Conservation (phyloP, 2,329 filamentous ascomycete genomes). For the Penicillium thymicola region DNA sequence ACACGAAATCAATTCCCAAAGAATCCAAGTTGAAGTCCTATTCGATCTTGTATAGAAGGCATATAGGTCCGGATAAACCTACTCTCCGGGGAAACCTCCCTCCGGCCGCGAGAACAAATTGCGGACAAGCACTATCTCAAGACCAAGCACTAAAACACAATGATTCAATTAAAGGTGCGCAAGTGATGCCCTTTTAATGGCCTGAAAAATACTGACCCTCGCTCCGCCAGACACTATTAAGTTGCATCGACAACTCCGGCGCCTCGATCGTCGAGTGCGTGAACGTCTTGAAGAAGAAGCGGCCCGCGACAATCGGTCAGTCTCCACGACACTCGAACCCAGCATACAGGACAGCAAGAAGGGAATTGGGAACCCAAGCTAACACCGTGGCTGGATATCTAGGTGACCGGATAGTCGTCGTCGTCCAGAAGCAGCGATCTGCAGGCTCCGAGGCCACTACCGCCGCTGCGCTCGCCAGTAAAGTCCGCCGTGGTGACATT, state of each 20-base stretch:
- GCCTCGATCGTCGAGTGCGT: slow-evolving; percentile 96
- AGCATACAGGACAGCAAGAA: neutral
- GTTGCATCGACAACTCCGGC: slow-evolving; percentile 99
- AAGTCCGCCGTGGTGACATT: slow-evolving; percentile 94
- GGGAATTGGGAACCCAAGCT: neutral
- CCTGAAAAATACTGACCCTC: neutral
- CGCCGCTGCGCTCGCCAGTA: slow-evolving; percentile 75
- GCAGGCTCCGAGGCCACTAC: slow-evolving; percentile 69
- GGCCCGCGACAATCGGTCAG: slow-evolving; percentile 78
- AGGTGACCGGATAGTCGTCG: slow-evolving; percentile 96
- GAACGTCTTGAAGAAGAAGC: slow-evolving; percentile 87
- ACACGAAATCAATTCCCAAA: neutral
- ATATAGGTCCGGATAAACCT: slow-evolving; percentile 14
- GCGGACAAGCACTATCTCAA: slow-evolving; percentile 16
- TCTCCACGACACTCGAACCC: neutral
- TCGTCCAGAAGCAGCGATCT: slow-evolving; percentile 91
- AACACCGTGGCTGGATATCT: slow-evolving; percentile 3
- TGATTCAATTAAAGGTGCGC: slow-evolving; percentile 83
- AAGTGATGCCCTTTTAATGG: neutral
- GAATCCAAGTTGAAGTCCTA: neutral
- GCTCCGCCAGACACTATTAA: slow-evolving; percentile 75
- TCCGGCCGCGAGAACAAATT: slow-evolving; percentile 23
- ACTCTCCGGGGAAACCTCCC: slow-evolving; percentile 20
- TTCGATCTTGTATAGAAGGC: neutral
- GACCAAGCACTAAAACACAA: slow-evolving; percentile 51